Percentiles rank a stretch among this genome's conserved stretches.
These are phyloP conservation scores for Pleurotus tuoliensis DNA, from an alignment of 768 basidiomycete species.

Conservation along the genomic window DNA sequence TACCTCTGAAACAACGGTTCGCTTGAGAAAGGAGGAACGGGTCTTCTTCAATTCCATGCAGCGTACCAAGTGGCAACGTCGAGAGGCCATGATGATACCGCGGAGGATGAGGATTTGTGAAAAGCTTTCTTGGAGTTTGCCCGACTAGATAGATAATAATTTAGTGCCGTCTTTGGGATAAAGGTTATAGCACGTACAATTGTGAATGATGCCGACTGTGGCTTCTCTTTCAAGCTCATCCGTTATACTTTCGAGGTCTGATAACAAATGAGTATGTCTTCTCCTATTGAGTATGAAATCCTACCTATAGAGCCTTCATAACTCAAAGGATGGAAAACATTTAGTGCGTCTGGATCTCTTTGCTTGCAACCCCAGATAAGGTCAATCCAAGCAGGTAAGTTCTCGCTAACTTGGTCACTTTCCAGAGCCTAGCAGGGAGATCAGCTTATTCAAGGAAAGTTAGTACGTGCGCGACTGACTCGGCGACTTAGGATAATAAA, in stretches of 20 bases:
- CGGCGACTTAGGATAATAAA: constrained; percentile 78
- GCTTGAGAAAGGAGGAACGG: constrained; percentile 63
- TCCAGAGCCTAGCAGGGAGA: constrained; percentile 64
- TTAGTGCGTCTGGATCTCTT: constrained; percentile 69
- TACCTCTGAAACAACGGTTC: constrained; percentile 54
- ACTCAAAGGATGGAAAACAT: constrained; percentile 90
- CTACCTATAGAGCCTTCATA: constrained; percentile 87
- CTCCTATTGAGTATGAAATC: constrained; percentile 4
- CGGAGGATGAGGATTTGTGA: constrained; percentile 69
- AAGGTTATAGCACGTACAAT: constrained; percentile 45
- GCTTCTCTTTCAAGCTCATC: constrained; percentile 89
- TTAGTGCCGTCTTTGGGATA: not conserved
- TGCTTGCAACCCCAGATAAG: constrained; percentile 90
- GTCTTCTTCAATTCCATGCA: constrained; percentile 84
- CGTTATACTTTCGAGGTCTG: constrained; percentile 82
- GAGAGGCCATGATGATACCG: constrained; percentile 69
- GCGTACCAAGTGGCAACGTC: constrained; percentile 64
- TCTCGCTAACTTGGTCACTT: constrained; percentile 80
- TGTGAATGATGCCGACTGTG: constrained; percentile 92
- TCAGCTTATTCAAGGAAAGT: not conserved
- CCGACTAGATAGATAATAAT: constrained; percentile 51
- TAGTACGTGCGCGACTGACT: constrained; percentile 32
- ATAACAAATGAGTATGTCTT: not conserved
- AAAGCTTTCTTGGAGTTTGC: constrained; percentile 88
- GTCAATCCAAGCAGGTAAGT: constrained; percentile 89